phyloP scores from a whole-genome alignment of 2,329 filamentous ascomycete species.

The Colletotrichum plurivorum region DNA sequence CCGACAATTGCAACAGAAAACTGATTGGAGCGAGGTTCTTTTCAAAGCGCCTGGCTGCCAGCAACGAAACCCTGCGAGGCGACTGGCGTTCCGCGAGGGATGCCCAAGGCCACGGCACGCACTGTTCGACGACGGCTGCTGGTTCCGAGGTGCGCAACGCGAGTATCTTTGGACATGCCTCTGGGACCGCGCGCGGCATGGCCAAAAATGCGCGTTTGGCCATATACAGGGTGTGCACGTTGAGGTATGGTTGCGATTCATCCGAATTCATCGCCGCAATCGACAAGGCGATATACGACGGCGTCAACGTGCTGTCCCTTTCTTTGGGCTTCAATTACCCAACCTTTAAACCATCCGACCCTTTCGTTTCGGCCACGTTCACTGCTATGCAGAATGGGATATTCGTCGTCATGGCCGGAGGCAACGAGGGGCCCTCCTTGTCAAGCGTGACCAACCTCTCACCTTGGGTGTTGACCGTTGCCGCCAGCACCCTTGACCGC shows the following conservation, averaged over 20 bases:
- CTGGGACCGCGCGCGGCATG: conserved; percentile 25
- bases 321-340: neutral
- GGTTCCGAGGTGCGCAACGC: conserved; percentile 8
- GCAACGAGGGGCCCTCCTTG: neutral
- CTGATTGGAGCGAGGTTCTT: conserved; percentile 37
- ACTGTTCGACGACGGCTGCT: conserved; percentile 23
- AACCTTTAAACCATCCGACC: neutral
- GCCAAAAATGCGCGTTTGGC: conserved; percentile 18
- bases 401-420: conserved; percentile 4
- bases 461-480: conserved; percentile 24
- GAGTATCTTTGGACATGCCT: conserved; percentile 12
- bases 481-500: conserved; percentile 29
- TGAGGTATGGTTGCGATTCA: neutral
- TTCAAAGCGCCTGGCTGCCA: conserved; percentile 20
- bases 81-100: conserved; percentile 7
- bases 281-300: conserved; percentile 29
- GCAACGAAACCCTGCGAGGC: too few species aligned
- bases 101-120: conserved; percentile 18
- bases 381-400: conserved; percentile 21
- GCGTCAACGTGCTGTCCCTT: conserved; percentile 21
- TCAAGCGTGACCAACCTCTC: neutral
- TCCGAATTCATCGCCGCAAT: conserved; percentile 24
- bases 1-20: conserved; percentile 37
- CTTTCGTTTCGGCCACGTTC: neutral
- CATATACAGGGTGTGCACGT: conserved; percentile 30